These are phyloP conservation scores for Lagerstroemia speciosa DNA, from an alignment of 345 rosid species.

Conservation along the genomic window DNA sequence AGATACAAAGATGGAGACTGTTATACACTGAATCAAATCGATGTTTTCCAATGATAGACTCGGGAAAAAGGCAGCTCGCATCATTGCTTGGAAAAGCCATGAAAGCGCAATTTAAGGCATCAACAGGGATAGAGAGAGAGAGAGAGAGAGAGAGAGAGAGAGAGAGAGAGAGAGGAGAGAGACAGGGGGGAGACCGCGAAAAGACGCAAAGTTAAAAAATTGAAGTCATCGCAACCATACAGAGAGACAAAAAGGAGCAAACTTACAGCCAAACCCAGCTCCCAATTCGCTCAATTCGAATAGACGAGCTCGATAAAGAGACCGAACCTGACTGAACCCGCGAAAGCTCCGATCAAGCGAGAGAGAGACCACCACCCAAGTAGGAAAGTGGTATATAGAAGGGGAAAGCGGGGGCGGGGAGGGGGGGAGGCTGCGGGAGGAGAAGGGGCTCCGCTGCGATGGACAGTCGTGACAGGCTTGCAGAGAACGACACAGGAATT, in stretches of 20 bases:
- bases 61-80: not conserved
- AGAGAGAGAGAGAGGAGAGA: not conserved
- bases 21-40: not conserved
- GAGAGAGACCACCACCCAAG: not conserved
- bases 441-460: not conserved
- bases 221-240: not conserved
- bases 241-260: not conserved
- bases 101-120: not conserved
- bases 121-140: too few species aligned
- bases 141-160: too few species aligned
- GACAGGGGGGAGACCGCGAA: not conserved
- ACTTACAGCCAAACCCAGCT: not conserved
- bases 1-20: not conserved
- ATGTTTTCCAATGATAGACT: too few species aligned
- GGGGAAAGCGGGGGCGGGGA: not conserved
- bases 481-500: not conserved
- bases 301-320: not conserved
- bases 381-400: not conserved
- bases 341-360: not conserved
- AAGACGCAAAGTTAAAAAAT: not conserved
- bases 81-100: not conserved
- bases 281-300: not conserved
- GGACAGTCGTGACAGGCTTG: not conserved
- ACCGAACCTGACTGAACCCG: not conserved
- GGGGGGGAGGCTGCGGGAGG: not conserved